Evolutionary conservation across 2,329 filamentous ascomycete genomes (phyloP).

Genomic region (Exophiala xenobiotica): DNA sequence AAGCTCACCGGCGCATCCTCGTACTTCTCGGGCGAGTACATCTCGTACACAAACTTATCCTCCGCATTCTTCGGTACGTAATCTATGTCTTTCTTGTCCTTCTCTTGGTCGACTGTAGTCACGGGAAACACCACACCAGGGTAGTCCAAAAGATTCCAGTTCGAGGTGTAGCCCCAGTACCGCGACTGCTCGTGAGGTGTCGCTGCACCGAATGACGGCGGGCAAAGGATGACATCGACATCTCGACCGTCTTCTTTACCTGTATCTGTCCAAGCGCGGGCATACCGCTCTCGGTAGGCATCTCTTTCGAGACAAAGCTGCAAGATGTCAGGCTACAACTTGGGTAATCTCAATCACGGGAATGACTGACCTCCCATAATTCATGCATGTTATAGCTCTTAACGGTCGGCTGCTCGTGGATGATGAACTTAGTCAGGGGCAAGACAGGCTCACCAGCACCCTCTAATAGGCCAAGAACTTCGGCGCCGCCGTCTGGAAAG

Average conservation of each 20-base stretch:
- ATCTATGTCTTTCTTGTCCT: slow-evolving; percentile 38
- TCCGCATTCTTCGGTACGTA: slow-evolving; percentile 29
- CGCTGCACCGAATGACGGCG: slow-evolving; percentile 16
- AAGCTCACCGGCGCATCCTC: slow-evolving; percentile 52
- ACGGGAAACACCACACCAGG: slow-evolving; percentile 63
- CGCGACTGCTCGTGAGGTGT: slow-evolving; percentile 53
- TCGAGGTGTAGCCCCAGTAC: slow-evolving; percentile 65
- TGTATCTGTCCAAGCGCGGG: slow-evolving; percentile 46
- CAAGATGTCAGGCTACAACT: background rate
- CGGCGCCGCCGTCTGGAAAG: slow-evolving; percentile 59
- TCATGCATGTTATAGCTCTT: slow-evolving; percentile 43
- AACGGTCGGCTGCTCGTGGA: slow-evolving; percentile 54
- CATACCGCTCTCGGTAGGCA: slow-evolving; percentile 47
- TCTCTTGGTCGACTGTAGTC: slow-evolving; percentile 41
- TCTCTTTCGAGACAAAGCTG: slow-evolving; percentile 36
- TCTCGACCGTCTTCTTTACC: slow-evolving; percentile 38
- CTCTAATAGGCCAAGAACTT: slow-evolving; percentile 52
- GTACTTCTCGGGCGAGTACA: slow-evolving; percentile 46
- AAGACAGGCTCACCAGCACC: slow-evolving; percentile 58
- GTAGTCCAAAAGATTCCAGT: slow-evolving; percentile 70
- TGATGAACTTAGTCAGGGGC: slow-evolving; percentile 60
- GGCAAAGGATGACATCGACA: slow-evolving; percentile 60
- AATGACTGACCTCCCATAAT: slow-evolving; percentile 13
- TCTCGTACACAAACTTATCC: slow-evolving; percentile 48
- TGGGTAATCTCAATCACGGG: slow-evolving; percentile 30